A percentile compares a stretch with the other conserved stretches of the same genome.
phyloP scores from a whole-genome alignment of 2,329 filamentous ascomycete genomes.

The Diplocarpon mali region DNA sequence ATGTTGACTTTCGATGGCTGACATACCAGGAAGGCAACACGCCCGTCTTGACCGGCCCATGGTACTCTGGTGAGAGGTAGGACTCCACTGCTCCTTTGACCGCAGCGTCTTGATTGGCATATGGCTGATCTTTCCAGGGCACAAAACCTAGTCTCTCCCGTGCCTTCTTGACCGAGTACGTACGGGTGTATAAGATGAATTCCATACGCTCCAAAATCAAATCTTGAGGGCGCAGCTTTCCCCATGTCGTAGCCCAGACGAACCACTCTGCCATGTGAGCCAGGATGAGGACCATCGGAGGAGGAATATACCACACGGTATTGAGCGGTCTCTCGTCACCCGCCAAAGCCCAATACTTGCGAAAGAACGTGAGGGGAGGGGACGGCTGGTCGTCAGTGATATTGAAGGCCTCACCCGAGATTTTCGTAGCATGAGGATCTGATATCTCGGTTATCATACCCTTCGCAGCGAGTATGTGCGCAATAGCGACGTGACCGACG shows the following conservation, averaged over 20 bases:
- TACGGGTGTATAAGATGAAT: conserved; percentile 18
- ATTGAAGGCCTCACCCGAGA: conserved; percentile 19
- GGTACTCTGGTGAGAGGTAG: conserved; percentile 13
- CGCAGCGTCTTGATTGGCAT: conserved; percentile 15
- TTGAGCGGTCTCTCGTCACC: conserved; percentile 15
- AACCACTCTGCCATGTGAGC: conserved; percentile 15
- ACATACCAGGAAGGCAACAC: conserved; percentile 8
- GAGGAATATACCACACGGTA: conserved; percentile 15
- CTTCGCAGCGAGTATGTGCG: conserved; percentile 34
- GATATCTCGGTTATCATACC: conserved; percentile 19
- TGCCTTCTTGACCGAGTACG: conserved; percentile 17
- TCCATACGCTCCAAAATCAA: conserved; percentile 17
- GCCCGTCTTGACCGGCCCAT: conserved; percentile 11
- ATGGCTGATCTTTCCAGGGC: conserved; percentile 14
- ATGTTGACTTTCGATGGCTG: background rate
- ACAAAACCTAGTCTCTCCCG: conserved; percentile 13
- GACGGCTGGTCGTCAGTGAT: conserved; percentile 17
- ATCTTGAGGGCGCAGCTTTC: conserved; percentile 12
- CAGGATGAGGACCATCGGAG: conserved; percentile 14
- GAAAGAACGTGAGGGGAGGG: conserved; percentile 15
- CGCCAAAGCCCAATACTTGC: conserved; percentile 15
- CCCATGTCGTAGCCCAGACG: conserved; percentile 11
- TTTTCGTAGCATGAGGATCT: conserved; percentile 9
- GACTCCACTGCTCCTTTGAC: conserved; percentile 15
- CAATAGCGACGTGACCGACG: conserved; percentile 26